These are phyloP conservation scores for Yarrowia hollandica DNA, from an alignment of 805 yeast species.

Conservation along the genomic window DNA sequence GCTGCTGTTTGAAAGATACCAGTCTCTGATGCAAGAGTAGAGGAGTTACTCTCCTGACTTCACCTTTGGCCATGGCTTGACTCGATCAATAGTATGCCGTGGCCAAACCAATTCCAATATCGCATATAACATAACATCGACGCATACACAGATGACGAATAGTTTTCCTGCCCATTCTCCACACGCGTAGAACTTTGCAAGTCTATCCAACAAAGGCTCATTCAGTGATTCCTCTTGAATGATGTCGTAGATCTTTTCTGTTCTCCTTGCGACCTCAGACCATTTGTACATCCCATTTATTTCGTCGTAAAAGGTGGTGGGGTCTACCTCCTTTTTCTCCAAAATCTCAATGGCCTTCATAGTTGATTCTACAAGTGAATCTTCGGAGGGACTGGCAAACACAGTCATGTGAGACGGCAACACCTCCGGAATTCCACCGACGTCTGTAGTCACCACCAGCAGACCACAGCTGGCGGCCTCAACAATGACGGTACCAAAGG, in stretches of 20 bases:
- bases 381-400: constrained; percentile 85
- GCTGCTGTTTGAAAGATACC: constrained; percentile 4
- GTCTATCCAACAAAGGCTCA: constrained; percentile 57
- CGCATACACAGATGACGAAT: constrained; percentile 75
- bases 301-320: constrained; percentile 73
- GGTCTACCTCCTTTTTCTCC: constrained; percentile 60
- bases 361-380: constrained; percentile 71
- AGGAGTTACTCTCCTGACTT: neutral
- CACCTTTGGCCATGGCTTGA: constrained; percentile 66
- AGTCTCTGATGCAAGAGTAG: neutral
- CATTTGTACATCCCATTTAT: constrained; percentile 86
- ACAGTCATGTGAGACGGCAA: constrained; percentile 90
- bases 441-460: constrained; percentile 88
- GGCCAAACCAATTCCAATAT: constrained; percentile 75
- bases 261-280: constrained; percentile 82
- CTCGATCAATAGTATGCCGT: constrained; percentile 64
- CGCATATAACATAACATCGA: constrained; percentile 66
- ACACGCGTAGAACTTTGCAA: constrained; percentile 64
- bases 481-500: constrained; percentile 94
- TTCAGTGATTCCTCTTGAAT: constrained; percentile 46
- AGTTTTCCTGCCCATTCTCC: constrained; percentile 79
- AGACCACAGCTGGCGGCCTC: constrained; percentile 98
- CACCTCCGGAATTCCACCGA: constrained; percentile 98
- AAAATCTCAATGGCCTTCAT: constrained; percentile 65
- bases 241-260: constrained; percentile 74